A percentile compares a stretch with the other conserved stretches of the same genome.
These are phyloP conservation scores for Raphanus raphanistrum DNA, from an alignment of 345 rosid species.

Conservation along the genomic window DNA sequence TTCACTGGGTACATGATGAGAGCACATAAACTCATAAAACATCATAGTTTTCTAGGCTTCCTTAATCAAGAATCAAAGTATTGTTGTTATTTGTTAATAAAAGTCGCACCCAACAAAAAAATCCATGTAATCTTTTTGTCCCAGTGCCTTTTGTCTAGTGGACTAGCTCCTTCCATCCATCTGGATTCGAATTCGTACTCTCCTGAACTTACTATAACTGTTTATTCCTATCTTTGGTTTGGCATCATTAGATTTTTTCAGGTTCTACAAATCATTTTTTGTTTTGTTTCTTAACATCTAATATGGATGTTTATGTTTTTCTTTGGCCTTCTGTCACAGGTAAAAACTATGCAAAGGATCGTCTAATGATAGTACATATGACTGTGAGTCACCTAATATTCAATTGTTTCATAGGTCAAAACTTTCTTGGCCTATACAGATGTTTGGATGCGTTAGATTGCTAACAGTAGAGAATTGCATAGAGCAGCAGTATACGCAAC, in stretches of 20 bases:
- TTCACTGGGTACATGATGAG: conserved; percentile 3
- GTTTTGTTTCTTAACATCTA: no score
- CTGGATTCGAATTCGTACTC: background rate
- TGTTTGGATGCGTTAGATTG: background rate
- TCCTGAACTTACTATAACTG: background rate
- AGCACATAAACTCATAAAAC: background rate
- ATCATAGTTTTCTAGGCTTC: conserved; percentile 9
- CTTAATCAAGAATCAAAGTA: background rate
- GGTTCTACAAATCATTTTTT: background rate
- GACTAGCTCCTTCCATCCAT: background rate
- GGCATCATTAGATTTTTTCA: background rate
- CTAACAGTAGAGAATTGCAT: no score
- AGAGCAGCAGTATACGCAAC: no score
- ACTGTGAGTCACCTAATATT: background rate
- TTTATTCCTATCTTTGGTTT: background rate
- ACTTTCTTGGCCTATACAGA: background rate
- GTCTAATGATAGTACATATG: background rate
- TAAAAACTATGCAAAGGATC: background rate
- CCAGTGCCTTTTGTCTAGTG: background rate
- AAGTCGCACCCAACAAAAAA: background rate
- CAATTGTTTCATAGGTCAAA: background rate
- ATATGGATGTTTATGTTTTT: background rate
- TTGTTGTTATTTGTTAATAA: conserved; percentile 25
- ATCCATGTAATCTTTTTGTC: background rate
- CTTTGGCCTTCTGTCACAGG: background rate